Evolutionary conservation across 352 stramenopile genomes (phyloP).

Genomic region (Pythium aphanidermatum): DNA sequence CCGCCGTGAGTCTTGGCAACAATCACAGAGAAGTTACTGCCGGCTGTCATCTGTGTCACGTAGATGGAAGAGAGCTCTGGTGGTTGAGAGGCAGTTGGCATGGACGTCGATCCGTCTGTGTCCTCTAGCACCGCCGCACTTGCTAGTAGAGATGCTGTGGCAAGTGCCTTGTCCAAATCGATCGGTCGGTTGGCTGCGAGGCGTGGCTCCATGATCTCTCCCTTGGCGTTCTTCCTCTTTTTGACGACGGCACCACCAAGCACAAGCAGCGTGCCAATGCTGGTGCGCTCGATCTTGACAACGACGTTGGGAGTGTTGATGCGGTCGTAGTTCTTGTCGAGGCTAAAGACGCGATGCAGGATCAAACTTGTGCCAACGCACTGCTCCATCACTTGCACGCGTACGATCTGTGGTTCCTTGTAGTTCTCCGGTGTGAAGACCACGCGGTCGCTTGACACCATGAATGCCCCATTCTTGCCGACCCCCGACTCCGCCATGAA

Average conservation of each 20-base stretch:
- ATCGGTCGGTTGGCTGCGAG: conserved; percentile 15
- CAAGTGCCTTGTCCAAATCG: conserved; percentile 23
- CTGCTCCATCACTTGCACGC: conserved; percentile 48
- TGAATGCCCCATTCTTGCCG: conserved; percentile 14
- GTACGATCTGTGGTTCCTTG: conserved; percentile 50
- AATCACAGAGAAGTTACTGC: conserved; percentile 54
- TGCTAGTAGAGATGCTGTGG: not conserved
- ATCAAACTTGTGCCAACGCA: conserved; percentile 39
- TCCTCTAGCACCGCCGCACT: not conserved
- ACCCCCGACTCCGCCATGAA: conserved; percentile 31
- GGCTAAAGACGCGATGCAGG: conserved; percentile 54
- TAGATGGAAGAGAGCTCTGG: conserved; percentile 20
- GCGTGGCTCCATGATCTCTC: conserved; percentile 17
- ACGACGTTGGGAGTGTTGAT: conserved; percentile 42
- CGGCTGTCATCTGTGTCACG: conserved; percentile 49
- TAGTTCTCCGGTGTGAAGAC: conserved; percentile 64
- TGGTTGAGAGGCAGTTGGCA: not conserved
- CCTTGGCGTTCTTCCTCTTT: conserved; percentile 31
- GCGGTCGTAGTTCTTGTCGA: conserved; percentile 59
- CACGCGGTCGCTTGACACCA: conserved; percentile 59
- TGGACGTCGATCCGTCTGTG: not conserved
- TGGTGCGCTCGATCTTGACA: conserved; percentile 35
- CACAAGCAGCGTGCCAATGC: conserved; percentile 30
- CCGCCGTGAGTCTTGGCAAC: conserved; percentile 29
- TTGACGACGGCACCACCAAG: conserved; percentile 41